Evolutionary conservation across 2,329 filamentous ascomycete species (phyloP).

Genomic region (Aureobasidium sp.): DNA sequence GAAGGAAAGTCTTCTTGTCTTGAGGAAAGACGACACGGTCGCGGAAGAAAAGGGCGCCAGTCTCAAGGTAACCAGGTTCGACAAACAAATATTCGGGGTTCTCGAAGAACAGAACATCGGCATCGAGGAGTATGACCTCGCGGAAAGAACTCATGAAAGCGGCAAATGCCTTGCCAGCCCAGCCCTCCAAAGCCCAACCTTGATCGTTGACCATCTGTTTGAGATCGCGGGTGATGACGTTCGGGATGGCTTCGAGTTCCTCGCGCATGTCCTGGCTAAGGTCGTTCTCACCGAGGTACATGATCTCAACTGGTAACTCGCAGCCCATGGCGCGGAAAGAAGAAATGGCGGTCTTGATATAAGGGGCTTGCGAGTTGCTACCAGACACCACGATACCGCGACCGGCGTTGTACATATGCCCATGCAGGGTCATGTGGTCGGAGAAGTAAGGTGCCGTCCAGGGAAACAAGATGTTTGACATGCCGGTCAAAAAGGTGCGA

Average conservation of each 20-base stretch:
- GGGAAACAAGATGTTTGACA: conserved; percentile 35
- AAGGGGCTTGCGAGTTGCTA: conserved; percentile 38
- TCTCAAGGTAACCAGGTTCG: conserved; percentile 36
- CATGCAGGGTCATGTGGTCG: conserved; percentile 40
- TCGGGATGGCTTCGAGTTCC: conserved; percentile 37
- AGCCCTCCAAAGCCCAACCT: conserved; percentile 40
- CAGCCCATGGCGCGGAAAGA: conserved; percentile 34
- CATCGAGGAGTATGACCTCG: conserved; percentile 43
- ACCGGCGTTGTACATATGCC: conserved; percentile 37
- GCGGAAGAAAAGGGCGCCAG: conserved; percentile 42
- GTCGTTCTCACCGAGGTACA: conserved; percentile 40
- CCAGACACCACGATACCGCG: conserved; percentile 41
- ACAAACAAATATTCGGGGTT: conserved; percentile 39
- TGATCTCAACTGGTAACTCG: conserved; percentile 34
- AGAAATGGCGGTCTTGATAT: conserved; percentile 38
- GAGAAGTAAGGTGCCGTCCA: conserved; percentile 38
- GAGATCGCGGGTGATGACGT: conserved; percentile 40
- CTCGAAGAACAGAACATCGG: conserved; percentile 39
- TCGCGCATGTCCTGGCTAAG: conserved; percentile 38
- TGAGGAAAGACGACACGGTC: conserved; percentile 39
- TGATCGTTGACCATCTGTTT: conserved; percentile 39
- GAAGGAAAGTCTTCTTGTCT: conserved; percentile 34
- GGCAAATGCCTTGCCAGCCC: conserved; percentile 43
- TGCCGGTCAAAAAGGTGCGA: conserved; percentile 34
- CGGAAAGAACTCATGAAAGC: conserved; percentile 43